Evolutionary conservation across 345 rosid species (phyloP).

Genomic region (Cardiospermum halicacabum): DNA sequence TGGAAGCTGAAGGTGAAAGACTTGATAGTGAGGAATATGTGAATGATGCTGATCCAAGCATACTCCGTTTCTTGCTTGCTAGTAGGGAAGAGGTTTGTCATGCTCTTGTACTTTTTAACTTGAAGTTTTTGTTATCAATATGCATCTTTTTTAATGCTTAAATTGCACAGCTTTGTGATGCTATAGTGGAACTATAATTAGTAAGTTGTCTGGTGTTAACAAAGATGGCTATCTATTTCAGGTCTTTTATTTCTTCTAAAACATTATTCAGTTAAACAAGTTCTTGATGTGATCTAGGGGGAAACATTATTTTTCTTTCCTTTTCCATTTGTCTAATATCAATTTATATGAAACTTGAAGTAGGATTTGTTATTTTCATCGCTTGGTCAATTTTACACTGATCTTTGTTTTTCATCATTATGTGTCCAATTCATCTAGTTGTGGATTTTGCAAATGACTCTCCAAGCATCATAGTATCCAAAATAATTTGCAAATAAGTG

Average conservation of each 20-base stretch:
- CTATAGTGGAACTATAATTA: no score
- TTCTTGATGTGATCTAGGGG: no score
- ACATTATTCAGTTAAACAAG: no score
- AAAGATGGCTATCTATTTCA: background rate
- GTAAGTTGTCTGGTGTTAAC: background rate
- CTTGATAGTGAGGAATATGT: constrained; percentile 84
- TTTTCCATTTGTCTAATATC: background rate
- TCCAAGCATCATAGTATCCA: background rate
- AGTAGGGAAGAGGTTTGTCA: constrained; percentile 82
- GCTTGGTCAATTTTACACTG: background rate
- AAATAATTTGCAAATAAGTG: background rate
- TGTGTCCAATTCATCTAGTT: background rate
- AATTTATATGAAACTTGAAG: background rate
- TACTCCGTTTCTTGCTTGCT: constrained; percentile 89
- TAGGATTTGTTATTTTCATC: background rate
- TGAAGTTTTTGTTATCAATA: background rate
- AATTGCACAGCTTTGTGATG: no score
- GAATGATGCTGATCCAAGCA: constrained; percentile 87
- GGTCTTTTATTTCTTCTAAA: background rate
- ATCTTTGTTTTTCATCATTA: background rate
- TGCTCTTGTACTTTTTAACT: background rate
- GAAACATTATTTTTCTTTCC: background rate
- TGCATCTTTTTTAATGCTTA: background rate
- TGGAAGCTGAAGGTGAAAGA: constrained; percentile 86
- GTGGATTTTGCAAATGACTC: background rate